These are phyloP conservation scores for Rutstroemia sp. DNA, from an alignment of 2,329 filamentous ascomycete species.

Conservation along the genomic window DNA sequence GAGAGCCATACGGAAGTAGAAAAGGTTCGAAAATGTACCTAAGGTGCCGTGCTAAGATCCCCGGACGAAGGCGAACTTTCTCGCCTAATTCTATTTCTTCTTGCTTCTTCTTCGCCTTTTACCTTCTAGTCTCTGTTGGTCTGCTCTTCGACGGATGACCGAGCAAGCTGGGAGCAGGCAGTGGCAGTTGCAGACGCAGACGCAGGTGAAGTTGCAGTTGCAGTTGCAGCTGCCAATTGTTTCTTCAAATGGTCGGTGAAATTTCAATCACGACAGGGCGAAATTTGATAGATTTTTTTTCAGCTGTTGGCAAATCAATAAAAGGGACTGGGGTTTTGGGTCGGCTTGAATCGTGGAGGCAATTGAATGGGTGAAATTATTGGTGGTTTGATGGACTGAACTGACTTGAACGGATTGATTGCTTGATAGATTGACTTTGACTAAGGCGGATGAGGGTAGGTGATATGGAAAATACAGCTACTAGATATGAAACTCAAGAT, in stretches of 20 bases:
- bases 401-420: background rate
- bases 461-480: too few species aligned
- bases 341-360: background rate
- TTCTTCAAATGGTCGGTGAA: too few species aligned
- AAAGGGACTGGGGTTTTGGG: background rate
- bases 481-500: too few species aligned
- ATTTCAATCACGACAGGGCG: too few species aligned
- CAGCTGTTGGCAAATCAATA: too few species aligned
- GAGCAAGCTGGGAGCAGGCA: background rate
- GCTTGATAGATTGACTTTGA: background rate
- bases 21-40: background rate
- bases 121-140: background rate
- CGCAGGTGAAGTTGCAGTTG: too few species aligned
- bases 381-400: background rate
- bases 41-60: background rate
- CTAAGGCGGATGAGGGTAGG: too few species aligned
- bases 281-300: too few species aligned
- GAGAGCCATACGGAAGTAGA: background rate
- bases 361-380: conserved; percentile 2
- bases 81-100: background rate
- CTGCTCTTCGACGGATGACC: background rate
- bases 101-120: background rate
- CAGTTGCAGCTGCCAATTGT: too few species aligned
- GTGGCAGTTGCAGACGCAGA: background rate
- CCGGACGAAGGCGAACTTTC: background rate